A percentile compares a stretch with the other conserved stretches of the same genome.
These are phyloP conservation scores for Ramularia collo-cygni DNA, from an alignment of 2,329 filamentous ascomycete species.

Conservation along the genomic window DNA sequence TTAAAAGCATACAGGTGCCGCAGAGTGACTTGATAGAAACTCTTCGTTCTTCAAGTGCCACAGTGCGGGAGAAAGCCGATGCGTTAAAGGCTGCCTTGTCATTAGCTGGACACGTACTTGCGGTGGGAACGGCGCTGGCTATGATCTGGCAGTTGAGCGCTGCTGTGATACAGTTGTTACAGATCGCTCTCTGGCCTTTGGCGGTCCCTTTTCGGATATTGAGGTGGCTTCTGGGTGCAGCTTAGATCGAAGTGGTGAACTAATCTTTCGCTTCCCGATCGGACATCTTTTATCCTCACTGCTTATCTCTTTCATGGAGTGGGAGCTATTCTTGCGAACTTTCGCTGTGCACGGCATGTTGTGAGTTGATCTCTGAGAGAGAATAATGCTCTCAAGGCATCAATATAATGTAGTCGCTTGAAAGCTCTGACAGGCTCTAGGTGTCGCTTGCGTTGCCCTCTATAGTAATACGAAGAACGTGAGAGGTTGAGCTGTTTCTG, in stretches of 20 bases:
- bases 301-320: no score
- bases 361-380: no score
- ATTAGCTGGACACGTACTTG: conserved; percentile 18
- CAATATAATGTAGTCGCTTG: no score
- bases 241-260: conserved; percentile 5
- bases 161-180: conserved; percentile 21
- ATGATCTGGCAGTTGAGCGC: conserved; percentile 22
- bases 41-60: conserved; percentile 13
- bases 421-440: no score
- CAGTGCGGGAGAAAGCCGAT: conserved; percentile 19
- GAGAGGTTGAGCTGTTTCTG: no score
- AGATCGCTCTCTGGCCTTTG: conserved; percentile 26
- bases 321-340: no score
- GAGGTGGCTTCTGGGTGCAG: conserved; percentile 18
- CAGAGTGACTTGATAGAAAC: conserved; percentile 13
- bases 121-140: conserved; percentile 20
- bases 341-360: no score
- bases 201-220: conserved; percentile 21
- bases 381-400: no score
- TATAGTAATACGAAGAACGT: no score
- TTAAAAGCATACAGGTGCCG: conserved; percentile 11
- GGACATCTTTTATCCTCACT: no score
- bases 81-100: conserved; percentile 21
- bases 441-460: no score
- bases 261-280: no score